A percentile compares a stretch with the other conserved stretches of the same genome.
Evolutionary conservation across 352 stramenopile species (phyloP).

Genomic region (Pythium rhizo-oryzae): DNA sequence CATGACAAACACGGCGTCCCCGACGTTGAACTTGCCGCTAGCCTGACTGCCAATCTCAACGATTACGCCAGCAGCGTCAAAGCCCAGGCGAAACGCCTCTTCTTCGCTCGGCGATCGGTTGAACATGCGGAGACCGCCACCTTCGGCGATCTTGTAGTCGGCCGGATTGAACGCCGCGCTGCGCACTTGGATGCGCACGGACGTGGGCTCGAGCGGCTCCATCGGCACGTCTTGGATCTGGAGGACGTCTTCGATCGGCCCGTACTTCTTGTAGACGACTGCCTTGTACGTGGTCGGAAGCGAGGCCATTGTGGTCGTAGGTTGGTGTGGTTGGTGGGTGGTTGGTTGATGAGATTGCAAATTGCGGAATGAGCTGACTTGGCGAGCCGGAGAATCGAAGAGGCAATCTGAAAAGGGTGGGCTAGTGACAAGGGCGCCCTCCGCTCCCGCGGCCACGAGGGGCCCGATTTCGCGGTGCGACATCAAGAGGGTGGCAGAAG

Average conservation of each 20-base stretch:
- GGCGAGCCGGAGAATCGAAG: too few species aligned
- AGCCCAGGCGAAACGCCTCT: slow-evolving; percentile 35
- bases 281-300: slow-evolving; percentile 24
- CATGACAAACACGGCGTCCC: slow-evolving; percentile 30
- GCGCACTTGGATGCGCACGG: slow-evolving; percentile 38
- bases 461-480: too few species aligned
- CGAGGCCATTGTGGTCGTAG: too few species aligned
- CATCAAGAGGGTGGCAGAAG: too few species aligned
- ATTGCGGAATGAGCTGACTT: too few species aligned
- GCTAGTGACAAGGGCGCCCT: too few species aligned
- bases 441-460: too few species aligned
- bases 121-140: neutral
- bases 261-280: slow-evolving; percentile 37
- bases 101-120: slow-evolving; percentile 18
- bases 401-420: too few species aligned
- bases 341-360: too few species aligned
- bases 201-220: slow-evolving; percentile 22
- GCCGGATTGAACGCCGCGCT: slow-evolving; percentile 36
- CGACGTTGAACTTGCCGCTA: slow-evolving; percentile 7
- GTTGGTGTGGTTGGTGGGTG: too few species aligned
- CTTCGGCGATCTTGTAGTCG: slow-evolving; percentile 24
- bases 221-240: slow-evolving; percentile 21
- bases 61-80: slow-evolving; percentile 27
- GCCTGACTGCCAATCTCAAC: slow-evolving; percentile 1
- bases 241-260: slow-evolving; percentile 29